Conservation (phyloP, 345 rosid genomes). For the Raphanus sativus region DNA sequence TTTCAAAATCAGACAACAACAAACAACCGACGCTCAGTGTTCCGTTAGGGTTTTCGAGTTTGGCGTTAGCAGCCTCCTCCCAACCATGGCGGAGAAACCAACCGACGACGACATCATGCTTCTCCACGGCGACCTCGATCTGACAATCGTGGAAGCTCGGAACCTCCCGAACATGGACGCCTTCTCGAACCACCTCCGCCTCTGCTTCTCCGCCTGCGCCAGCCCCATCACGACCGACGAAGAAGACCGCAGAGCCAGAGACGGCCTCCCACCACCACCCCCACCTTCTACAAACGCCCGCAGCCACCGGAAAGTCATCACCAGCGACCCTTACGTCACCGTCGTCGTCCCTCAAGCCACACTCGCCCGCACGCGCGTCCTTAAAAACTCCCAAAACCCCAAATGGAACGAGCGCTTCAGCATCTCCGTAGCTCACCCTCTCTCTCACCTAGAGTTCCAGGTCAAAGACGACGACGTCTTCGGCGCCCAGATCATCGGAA, state of each 20-base stretch:
- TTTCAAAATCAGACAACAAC: conserved; percentile 17
- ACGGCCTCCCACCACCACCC: background rate
- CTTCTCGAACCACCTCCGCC: conserved; percentile 49
- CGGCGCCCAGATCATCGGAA: conserved; percentile 73
- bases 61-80: background rate
- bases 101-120: conserved; percentile 33
- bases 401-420: conserved; percentile 66
- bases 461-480: conserved; percentile 84
- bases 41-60: conserved; percentile 37
- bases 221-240: background rate
- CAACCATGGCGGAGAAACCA: conserved; percentile 38
- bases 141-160: conserved; percentile 59
- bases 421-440: conserved; percentile 73
- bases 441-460: conserved; percentile 59
- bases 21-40: conserved; percentile 21
- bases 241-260: conserved; percentile 12
- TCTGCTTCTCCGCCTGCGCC: conserved; percentile 40
- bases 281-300: background rate
- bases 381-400: conserved; percentile 69
- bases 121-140: conserved; percentile 83
- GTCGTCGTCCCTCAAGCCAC: conserved; percentile 87
- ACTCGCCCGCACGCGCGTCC: conserved; percentile 77
- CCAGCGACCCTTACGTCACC: conserved; percentile 85
- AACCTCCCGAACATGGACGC: conserved; percentile 77
- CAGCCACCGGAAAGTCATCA: conserved; percentile 50